Evolutionary conservation across 225 moss, liverwort and hornwort species (phyloP).

Genomic region (Physcomitrellopsis africana): DNA sequence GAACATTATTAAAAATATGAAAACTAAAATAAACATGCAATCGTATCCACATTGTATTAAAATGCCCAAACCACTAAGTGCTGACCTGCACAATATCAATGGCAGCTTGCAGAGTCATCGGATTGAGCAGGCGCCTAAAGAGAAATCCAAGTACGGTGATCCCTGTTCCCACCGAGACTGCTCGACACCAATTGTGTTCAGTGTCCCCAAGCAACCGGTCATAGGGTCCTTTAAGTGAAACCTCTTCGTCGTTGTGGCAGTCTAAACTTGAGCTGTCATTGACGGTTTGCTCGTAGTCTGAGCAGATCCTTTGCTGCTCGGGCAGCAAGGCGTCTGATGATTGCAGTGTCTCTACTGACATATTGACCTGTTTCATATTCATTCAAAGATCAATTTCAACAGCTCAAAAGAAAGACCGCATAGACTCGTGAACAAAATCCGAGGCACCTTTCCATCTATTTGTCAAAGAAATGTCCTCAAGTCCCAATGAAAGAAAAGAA

Average conservation of each 20-base stretch:
- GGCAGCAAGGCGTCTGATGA: slow-evolving; percentile 41
- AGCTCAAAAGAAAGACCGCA: not conserved
- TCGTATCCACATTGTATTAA: slow-evolving; percentile 1
- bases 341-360: slow-evolving; percentile 52
- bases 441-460: slow-evolving; percentile 19
- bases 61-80: slow-evolving; percentile 2
- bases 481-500: not conserved
- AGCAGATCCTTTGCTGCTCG: slow-evolving; percentile 39
- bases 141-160: slow-evolving; percentile 82
- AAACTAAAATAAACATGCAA: not conserved
- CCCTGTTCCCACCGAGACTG: slow-evolving; percentile 87
- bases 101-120: slow-evolving; percentile 69
- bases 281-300: slow-evolving; percentile 42
- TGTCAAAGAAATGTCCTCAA: not conserved
- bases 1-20: slow-evolving; percentile 15
- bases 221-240: slow-evolving; percentile 64
- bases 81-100: slow-evolving; percentile 63
- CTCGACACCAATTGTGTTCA: slow-evolving; percentile 98
- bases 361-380: slow-evolving; percentile 41
- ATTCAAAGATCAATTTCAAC: slow-evolving; percentile 19
- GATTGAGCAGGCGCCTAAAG: slow-evolving; percentile 53
- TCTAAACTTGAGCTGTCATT: slow-evolving; percentile 34
- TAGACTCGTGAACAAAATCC: not conserved
- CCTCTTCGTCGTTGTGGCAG: slow-evolving; percentile 42
- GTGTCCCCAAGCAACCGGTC: slow-evolving; percentile 84